Base-by-base conservation (phyloP, 1,284 basidiomycete species). In the Vanrija pseudolonga region DNA sequence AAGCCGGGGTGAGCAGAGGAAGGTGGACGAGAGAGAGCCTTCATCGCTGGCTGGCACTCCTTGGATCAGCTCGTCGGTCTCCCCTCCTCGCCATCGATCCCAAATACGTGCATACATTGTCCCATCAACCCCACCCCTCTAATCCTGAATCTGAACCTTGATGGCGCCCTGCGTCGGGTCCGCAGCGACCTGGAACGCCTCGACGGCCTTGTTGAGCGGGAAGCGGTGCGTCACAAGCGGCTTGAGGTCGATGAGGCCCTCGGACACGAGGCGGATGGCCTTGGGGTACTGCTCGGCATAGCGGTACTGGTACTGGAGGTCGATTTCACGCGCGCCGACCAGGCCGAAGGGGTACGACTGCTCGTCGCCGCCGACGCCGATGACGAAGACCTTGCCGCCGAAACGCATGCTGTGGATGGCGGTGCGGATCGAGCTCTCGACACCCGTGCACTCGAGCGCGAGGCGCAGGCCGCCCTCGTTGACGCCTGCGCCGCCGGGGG, bases 211-310 rank as follows among this genome's bases (percentile, higher is more conserved):
- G 40, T 85, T 80, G 62, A 95, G 86, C n/a, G 80, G 70, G 77
- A 85, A 93, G 20, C 85, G 80, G 71, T 92, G 89, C 7, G 91
- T 91, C 47, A 95, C 87, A 39, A 96, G 80, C 17, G 89, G 86
- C 74, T 88, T 91, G 60, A 95, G 80, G 75, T 94, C 81, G 67
- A 95, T 83, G 70, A 86, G 86, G 45, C 89, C 89, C 56, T 81
- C 82, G 14, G 86, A 78, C 40, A 87, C 88, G 39, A 95, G 82
- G 19, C 87, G 82, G 64, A 94, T 88, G 22, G 89, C 90, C 61
- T 90, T 81, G 36, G 85, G 83, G 74, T 93, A 94, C 69, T 66
- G 71, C 61, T 77, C 69, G 62, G 66, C 67, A 59, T 79, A 77
- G 28, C 77, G 69, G 58, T 73, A 78, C 60, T 78, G 77, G 66